Base-by-base conservation (phyloP, 495 filamentous ascomycete species). In the Aspergillus avenaceus region DNA sequence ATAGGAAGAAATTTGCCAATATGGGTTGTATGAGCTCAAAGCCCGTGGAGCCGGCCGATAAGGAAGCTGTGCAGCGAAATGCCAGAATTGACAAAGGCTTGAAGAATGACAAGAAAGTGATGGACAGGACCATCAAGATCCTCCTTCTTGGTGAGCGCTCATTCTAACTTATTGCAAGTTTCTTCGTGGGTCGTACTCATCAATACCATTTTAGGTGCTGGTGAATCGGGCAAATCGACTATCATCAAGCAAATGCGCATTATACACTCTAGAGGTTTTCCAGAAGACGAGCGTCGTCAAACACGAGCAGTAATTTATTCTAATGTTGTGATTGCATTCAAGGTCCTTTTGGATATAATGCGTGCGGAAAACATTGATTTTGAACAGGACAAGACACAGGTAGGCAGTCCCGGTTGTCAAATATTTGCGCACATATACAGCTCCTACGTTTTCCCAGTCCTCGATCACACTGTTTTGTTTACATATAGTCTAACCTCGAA, bases 241-340 rank as follows among this genome's bases (percentile, higher is more conserved):
- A 91, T 98, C 51, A 80, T 98, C 45, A 98, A 98, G 75, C 93
- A 98, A 77, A 98, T 98, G 93, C 91, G 92, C 62, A 85, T 98
- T 68, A 97, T 98, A 58, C 91, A 98, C 63, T 85, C 90, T 32
- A 82, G 89, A 64, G 93, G 95, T 18, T 97, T 97, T 67, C 88
- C 87, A 36, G 84, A 91, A 56, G 85, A 83, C 55, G 93, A 98
- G 67, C 87, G 92, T 56, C 83, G 91, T 55, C 90, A 96, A 71
- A 95, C 89, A 69, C 88, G 92, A 54, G 86, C 88, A 32, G 90
- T 97, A 61, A 93, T 98, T 52, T 97, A 96, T 70, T 86, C 84
- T 48, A 97, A 97, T 69, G 80, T 96, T 48, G 78, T 95, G 47
- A 84, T 89, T 60, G 90, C 91, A 1, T 88, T 95, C 75, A 88